Percentiles rank a stretch among this genome's conserved stretches.
Evolutionary conservation across 257 asterid species (phyloP).

Genomic region (Petunia secreta): DNA sequence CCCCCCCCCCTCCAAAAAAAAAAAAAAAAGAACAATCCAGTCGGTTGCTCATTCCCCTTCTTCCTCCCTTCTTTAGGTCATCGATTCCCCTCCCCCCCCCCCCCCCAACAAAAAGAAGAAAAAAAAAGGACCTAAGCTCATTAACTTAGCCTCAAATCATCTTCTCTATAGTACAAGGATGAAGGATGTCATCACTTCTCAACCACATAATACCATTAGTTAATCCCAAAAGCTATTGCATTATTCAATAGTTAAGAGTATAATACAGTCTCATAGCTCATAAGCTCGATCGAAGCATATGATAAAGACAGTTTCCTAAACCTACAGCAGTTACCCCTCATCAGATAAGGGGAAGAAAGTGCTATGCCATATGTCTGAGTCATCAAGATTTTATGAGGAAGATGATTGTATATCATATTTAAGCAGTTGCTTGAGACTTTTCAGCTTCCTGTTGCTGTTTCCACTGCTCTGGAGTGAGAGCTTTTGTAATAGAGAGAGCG

Average conservation of each 20-base stretch:
- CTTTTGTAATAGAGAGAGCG: slow-evolving; percentile 88
- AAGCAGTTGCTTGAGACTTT: slow-evolving; percentile 52
- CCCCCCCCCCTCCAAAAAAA: not conserved
- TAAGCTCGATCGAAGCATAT: not conserved
- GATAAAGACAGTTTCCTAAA: not conserved
- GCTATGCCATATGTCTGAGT: not conserved
- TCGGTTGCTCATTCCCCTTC: not conserved
- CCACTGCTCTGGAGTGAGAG: slow-evolving; percentile 80
- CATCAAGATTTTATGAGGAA: not conserved
- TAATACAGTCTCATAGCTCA: not conserved
- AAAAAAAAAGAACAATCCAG: too few relatives aligned
- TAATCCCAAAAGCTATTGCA: slow-evolving; percentile 5
- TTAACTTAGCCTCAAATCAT: not conserved
- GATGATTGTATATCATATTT: slow-evolving; percentile 21
- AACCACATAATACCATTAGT: not conserved
- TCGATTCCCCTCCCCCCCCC: not conserved
- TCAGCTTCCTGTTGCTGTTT: slow-evolving; percentile 62
- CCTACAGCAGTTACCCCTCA: not conserved
- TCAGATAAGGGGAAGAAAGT: not conserved
- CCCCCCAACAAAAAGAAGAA: too few relatives aligned
- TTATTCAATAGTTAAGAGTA: slow-evolving; percentile 11
- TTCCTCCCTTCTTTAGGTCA: not conserved
- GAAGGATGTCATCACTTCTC: not conserved
- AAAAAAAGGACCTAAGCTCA: not conserved
- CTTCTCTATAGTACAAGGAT: not conserved